These are phyloP conservation scores for Mycena belliarum DNA, from an alignment of 768 basidiomycete species.

Conservation along the genomic window DNA sequence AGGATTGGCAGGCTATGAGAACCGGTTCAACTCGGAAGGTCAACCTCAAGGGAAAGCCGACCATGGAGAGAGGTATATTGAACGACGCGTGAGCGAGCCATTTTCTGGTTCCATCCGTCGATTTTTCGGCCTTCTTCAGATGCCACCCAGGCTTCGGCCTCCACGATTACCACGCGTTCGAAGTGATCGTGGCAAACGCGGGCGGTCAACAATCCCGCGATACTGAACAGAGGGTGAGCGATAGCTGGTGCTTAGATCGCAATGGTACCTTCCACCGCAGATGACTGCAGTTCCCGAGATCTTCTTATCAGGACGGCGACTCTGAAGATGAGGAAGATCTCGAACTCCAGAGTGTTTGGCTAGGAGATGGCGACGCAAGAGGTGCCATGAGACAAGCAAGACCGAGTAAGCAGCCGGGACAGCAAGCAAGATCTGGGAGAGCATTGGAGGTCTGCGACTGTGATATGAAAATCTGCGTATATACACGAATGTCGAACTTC, in stretches of 20 bases:
- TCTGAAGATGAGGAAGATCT: neutral
- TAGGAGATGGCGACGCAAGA: neutral
- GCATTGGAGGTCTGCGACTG: too few species aligned
- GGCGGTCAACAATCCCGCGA: constrained; percentile 32
- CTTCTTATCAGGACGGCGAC: neutral
- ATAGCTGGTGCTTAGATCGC: too few species aligned
- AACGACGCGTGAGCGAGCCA: constrained; percentile 23
- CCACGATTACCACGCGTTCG: constrained; percentile 31
- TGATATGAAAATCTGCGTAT: too few species aligned
- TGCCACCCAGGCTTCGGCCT: constrained; percentile 30
- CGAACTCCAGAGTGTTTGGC: neutral
- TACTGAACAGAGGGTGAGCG: constrained; percentile 16
- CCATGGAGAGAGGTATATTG: constrained; percentile 29
- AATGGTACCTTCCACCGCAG: constrained; percentile 8
- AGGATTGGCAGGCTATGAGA: neutral
- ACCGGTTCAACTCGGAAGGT: too few species aligned
- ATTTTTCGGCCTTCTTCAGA: constrained; percentile 20
- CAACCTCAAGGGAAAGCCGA: neutral
- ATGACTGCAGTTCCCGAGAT: neutral
- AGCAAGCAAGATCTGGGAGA: too few species aligned
- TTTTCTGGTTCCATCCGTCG: constrained; percentile 11
- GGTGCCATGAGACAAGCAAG: neutral
- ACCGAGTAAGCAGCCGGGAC: neutral
- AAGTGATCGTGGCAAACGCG: constrained; percentile 34
- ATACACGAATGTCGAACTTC: too few species aligned